Conservation (phyloP, 169 alveolate species). For the Amoebophrya sp. region DNA sequence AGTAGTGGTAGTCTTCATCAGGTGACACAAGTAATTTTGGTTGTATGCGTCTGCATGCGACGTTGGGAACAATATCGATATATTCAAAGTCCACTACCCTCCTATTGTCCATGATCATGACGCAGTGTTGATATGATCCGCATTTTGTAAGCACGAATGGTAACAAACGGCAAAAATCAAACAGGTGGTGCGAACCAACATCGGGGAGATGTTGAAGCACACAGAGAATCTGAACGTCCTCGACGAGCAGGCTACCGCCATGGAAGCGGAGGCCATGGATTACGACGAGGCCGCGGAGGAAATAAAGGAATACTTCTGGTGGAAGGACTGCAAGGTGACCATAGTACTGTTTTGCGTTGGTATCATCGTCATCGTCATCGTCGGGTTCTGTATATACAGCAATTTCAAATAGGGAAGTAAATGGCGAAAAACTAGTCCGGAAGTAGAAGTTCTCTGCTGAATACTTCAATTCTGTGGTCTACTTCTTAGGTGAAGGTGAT, state of each 20-base stretch:
- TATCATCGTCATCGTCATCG: no score
- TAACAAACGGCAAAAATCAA: neutral
- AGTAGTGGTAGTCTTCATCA: neutral
- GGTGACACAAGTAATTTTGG: neutral
- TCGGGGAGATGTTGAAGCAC: neutral
- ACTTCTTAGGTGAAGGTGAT: no score
- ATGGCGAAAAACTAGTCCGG: no score
- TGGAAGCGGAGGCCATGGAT: conserved; percentile 3
- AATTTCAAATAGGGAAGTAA: no score
- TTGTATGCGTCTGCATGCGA: neutral
- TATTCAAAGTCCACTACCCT: neutral
- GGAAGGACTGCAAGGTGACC: neutral
- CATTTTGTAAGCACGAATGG: no score
- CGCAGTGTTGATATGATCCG: no score
- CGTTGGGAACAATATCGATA: neutral
- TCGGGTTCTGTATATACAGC: no score
- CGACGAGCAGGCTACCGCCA: neutral
- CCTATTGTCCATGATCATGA: no score
- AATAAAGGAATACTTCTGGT: conserved; percentile 3
- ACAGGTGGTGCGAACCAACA: neutral
- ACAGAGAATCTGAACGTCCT: neutral
- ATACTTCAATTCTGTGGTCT: no score
- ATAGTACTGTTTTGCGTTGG: no score
- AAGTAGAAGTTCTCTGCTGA: no score
- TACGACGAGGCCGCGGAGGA: neutral